Evolutionary conservation across 2,329 filamentous ascomycete species (phyloP).

Genomic region (Boeremia exigua): DNA sequence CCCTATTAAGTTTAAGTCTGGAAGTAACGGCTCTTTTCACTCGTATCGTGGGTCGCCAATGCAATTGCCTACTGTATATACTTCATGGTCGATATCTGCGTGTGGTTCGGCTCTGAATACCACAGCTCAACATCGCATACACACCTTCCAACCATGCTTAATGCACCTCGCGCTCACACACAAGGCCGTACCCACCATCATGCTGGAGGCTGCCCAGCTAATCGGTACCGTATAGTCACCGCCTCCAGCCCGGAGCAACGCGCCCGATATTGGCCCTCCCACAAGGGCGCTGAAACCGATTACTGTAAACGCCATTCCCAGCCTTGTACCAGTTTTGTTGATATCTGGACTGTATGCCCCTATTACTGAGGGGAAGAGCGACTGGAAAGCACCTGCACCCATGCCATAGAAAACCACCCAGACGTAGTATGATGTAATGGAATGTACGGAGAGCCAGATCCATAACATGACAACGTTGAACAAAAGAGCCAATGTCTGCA

Average conservation of each 20-base stretch:
- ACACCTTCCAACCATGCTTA: slow-evolving; percentile 33
- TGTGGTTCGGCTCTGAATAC: not conserved
- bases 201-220: slow-evolving; percentile 30
- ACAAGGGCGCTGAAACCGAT: slow-evolving; percentile 58
- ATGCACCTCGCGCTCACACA: slow-evolving; percentile 24
- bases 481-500: slow-evolving; percentile 60
- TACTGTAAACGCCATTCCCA: slow-evolving; percentile 62
- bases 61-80: too few species aligned
- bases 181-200: slow-evolving; percentile 22
- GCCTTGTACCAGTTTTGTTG: slow-evolving; percentile 50
- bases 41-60: too few species aligned
- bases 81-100: too few species aligned
- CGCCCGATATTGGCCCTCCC: slow-evolving; percentile 61
- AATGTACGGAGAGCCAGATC: slow-evolving; percentile 65
- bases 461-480: slow-evolving; percentile 54
- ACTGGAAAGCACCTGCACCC: slow-evolving; percentile 53
- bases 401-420: slow-evolving; percentile 71
- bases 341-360: slow-evolving; percentile 44
- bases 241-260: slow-evolving; percentile 54
- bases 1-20: too few species aligned
- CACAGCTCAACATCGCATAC: slow-evolving; percentile 25
- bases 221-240: slow-evolving; percentile 35
- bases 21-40: too few species aligned
- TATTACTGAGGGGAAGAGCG: slow-evolving; percentile 51
- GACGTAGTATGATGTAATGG: slow-evolving; percentile 61